Percentiles rank a stretch among this genome's conserved stretches.
These are phyloP conservation scores for Yarrowia yakushimensis DNA, from an alignment of 805 yeast genomes.

Conservation along the genomic window DNA sequence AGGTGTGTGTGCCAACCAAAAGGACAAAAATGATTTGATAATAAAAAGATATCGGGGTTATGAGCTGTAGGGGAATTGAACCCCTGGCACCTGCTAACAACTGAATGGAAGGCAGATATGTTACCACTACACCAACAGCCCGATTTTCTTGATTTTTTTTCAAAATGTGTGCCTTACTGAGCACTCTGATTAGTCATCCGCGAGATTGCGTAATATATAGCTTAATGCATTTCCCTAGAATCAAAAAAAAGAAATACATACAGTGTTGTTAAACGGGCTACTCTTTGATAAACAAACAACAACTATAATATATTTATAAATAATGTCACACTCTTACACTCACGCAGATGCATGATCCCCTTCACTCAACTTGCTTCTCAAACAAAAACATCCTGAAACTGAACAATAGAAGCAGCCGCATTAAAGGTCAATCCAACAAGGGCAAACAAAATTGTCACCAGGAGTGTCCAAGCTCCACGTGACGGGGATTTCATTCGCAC, in stretches of 20 bases:
- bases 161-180: too few species aligned
- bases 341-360: too few species aligned
- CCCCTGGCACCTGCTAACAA: slow-evolving; percentile 23
- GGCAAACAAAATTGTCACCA: background rate
- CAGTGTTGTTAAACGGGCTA: too few species aligned
- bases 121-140: background rate
- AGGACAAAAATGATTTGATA: background rate
- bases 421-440: background rate
- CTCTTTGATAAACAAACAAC: too few species aligned
- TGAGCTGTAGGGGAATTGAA: slow-evolving; percentile 17
- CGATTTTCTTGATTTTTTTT: too few species aligned
- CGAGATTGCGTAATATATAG: too few species aligned
- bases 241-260: too few species aligned
- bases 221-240: too few species aligned
- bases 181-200: too few species aligned
- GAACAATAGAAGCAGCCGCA: background rate
- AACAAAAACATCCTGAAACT: background rate
- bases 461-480: background rate
- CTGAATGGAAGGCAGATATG: slow-evolving; percentile 21
- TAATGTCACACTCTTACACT: too few species aligned
- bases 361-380: too few species aligned
- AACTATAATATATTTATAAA: too few species aligned
- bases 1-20: background rate
- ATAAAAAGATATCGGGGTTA: background rate
- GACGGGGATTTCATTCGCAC: background rate